These are phyloP conservation scores for Euphorbia schlechtendalii DNA, from an alignment of 441 rosid genomes.

Conservation along the genomic window DNA sequence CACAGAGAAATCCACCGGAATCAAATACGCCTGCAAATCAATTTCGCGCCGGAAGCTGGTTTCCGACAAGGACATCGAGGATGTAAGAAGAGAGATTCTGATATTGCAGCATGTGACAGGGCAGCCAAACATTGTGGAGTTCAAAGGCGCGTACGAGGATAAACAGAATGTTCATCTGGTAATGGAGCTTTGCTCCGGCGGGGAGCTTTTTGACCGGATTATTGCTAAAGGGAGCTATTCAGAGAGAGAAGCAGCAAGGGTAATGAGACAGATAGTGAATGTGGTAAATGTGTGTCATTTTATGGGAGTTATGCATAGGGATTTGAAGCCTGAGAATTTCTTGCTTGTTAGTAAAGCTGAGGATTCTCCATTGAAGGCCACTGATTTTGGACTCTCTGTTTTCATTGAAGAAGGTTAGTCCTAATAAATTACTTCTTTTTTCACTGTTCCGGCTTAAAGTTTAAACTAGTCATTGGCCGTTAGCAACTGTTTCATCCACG, in stretches of 20 bases:
- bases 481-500: no score
- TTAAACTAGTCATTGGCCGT: no score
- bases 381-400: conserved; percentile 88
- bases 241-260: conserved; percentile 68
- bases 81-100: conserved; percentile 65
- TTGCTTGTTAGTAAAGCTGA: conserved; percentile 56
- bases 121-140: conserved; percentile 83
- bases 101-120: conserved; percentile 85
- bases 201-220: conserved; percentile 90
- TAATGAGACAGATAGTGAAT: conserved; percentile 59
- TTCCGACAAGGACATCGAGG: conserved; percentile 57
- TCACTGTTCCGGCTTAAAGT: no score
- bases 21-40: conserved; percentile 72
- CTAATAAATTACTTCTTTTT: not conserved
- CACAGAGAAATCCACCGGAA: conserved; percentile 58
- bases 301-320: no score
- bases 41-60: conserved; percentile 64
- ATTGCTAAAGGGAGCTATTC: conserved; percentile 64
- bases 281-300: conserved; percentile 86
- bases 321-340: conserved; percentile 96
- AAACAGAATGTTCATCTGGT: conserved; percentile 66
- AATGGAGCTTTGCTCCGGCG: conserved; percentile 95
- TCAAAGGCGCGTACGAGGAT: conserved; percentile 86
- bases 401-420: conserved; percentile 76
- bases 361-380: no score